Evolutionary conservation across 495 filamentous ascomycete genomes (phyloP).

Genomic region (Aspergillus diversus): DNA sequence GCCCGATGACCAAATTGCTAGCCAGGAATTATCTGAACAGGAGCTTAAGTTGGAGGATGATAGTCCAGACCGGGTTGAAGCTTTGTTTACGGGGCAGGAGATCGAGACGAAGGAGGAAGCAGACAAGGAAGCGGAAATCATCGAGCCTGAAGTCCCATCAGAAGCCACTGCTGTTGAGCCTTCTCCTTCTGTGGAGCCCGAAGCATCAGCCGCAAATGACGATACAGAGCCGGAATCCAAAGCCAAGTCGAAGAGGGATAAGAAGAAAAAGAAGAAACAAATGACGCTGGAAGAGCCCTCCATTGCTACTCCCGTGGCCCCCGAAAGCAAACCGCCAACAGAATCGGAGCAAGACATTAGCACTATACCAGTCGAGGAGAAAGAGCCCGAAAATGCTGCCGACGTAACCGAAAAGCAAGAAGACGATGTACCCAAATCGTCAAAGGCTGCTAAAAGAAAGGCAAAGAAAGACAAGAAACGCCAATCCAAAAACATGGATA

Average conservation of each 20-base stretch:
- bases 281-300: slow-evolving; percentile 34
- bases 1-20: background rate
- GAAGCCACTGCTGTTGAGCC: slow-evolving; percentile 1
- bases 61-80: background rate
- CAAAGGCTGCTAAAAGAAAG: slow-evolving; percentile 46
- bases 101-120: background rate
- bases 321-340: slow-evolving; percentile 10
- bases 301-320: slow-evolving; percentile 14
- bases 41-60: background rate
- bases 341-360: slow-evolving; percentile 18
- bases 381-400: slow-evolving; percentile 20
- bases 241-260: slow-evolving; percentile 37
- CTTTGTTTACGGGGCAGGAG: background rate
- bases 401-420: slow-evolving; percentile 25
- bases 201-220: slow-evolving; percentile 15
- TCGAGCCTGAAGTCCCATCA: slow-evolving; percentile 2
- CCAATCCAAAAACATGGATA: slow-evolving; percentile 36
- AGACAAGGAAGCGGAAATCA: slow-evolving; percentile 8
- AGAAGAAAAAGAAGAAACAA: slow-evolving; percentile 49
- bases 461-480: slow-evolving; percentile 54
- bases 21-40: slow-evolving; percentile 3
- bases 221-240: slow-evolving; percentile 12
- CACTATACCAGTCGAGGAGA: slow-evolving; percentile 17
- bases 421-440: slow-evolving; percentile 35
- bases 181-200: slow-evolving; percentile 13